Conservation (phyloP, 192 early-diverging fungal species). For the Gamsiella multidivaricata region DNA sequence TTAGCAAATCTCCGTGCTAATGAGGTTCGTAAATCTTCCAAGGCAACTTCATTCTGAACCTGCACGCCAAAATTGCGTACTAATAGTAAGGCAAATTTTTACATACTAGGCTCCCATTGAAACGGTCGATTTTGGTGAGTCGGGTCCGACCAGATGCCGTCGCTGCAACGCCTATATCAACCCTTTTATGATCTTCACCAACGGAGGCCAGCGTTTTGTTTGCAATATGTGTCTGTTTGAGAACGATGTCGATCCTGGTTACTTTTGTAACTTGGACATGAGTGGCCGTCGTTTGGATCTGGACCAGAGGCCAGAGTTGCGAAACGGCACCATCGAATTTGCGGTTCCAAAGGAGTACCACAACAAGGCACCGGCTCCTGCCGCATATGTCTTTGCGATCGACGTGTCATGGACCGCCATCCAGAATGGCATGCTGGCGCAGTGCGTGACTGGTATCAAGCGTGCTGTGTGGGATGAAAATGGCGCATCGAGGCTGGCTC, state of each 20-base stretch:
- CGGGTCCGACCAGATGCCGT: constrained; percentile 89
- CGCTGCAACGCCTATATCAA: constrained; percentile 97
- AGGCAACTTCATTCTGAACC: too few relatives aligned
- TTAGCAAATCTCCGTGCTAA: constrained; percentile 82
- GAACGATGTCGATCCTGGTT: constrained; percentile 89
- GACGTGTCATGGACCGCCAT: constrained; percentile 93
- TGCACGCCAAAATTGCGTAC: not conserved
- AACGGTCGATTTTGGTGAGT: constrained; percentile 84
- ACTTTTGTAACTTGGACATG: constrained; percentile 97
- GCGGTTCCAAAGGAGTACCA: constrained; percentile 85
- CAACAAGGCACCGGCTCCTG: constrained; percentile 72
- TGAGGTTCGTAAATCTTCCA: constrained; percentile 62
- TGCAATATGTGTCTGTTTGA: constrained; percentile 95
- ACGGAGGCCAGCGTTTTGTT: constrained; percentile 91
- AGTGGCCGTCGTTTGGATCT: constrained; percentile 85
- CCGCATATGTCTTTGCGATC: constrained; percentile 90
- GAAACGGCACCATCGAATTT: constrained; percentile 92
- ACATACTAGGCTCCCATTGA: constrained; percentile 68
- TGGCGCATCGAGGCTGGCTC: constrained; percentile 57
- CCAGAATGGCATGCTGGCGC: constrained; percentile 83
- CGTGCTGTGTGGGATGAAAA: constrained; percentile 71
- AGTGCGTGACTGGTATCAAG: constrained; percentile 74
- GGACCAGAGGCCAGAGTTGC: constrained; percentile 88
- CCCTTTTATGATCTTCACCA: constrained; percentile 85
- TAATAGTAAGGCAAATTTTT: not conserved